Base-by-base conservation (phyloP, 805 yeast species). In the Yarrowia sp. region DNA sequence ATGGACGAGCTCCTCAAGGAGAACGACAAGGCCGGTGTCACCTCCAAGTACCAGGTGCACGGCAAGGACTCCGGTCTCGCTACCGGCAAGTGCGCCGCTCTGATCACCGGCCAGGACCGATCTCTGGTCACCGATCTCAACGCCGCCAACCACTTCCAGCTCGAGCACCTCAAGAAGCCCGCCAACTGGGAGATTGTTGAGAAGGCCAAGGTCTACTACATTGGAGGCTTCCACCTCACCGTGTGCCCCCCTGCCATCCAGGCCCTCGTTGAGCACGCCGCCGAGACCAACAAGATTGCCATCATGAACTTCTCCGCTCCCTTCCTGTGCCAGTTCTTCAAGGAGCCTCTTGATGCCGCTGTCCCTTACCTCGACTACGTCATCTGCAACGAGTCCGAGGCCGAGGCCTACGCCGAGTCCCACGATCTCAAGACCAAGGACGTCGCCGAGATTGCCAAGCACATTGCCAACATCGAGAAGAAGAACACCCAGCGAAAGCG, bases 151-250 rank as follows among this genome's bases (percentile, higher is more conserved):
- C 97, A 92, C 80, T 95, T 92, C 88, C 90, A 89, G 77, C 89
- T 94, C 65, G 86, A 86, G 70, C 98, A 95, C 80, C 85, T 95
- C 77, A 88, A 91, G 77, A 86, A 86, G 77, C 91, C 96, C 72
- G 96, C 89, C 81, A 91, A 93, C 85, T 93, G 98, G 97, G 82
- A 82, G 72, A 81, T 83, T 70, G 97, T 95, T 71, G 92, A 91
- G 81, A 83, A 82, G 64, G 98, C 94, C 71, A 83, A 87, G 79
- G 84, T 83, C 75, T 95, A 82, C 84, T 95, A 95, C 86, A 90
- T 95, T 77, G 99, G 98, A 76, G 99, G 99, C n/a, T 95, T 88
- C 91, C 99, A 95, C 81, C 85, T 95, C 82, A 95, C 99, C 69
- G 99, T 95, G 69, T 91, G 97, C 73, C 97, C 97, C 73, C 97